These are phyloP conservation scores for Gnomoniopsis sp. DNA, from an alignment of 2,329 filamentous ascomycete genomes.

Conservation along the genomic window DNA sequence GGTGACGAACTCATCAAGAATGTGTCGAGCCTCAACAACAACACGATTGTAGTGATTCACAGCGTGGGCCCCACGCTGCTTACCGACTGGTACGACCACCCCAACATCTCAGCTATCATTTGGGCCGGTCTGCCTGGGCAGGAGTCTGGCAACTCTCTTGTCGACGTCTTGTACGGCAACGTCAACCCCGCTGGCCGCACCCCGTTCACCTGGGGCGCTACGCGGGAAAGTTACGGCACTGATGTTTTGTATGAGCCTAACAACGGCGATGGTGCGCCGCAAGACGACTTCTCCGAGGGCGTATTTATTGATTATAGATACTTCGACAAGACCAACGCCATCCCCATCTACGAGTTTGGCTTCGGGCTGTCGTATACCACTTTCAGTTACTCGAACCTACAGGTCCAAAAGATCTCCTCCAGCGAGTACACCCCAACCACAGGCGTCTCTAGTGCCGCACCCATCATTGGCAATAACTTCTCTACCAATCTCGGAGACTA, in stretches of 20 bases:
- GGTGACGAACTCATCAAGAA: constrained; percentile 80
- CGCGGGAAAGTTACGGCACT: constrained; percentile 64
- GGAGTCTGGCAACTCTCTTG: constrained; percentile 75
- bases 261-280: constrained; percentile 63
- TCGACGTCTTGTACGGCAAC: constrained; percentile 79
- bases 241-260: constrained; percentile 67
- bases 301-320: constrained; percentile 78
- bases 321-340: constrained; percentile 64
- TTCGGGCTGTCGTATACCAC: constrained; percentile 78
- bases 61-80: constrained; percentile 77
- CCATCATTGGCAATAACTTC: constrained; percentile 60
- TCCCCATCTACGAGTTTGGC: constrained; percentile 77
- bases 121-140: constrained; percentile 82
- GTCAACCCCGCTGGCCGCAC: constrained; percentile 74
- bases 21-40: constrained; percentile 73
- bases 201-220: constrained; percentile 75
- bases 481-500: constrained; percentile 64
- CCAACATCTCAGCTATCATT: constrained; percentile 79
- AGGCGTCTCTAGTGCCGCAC: constrained; percentile 61
- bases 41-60: constrained; percentile 91
- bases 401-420: constrained; percentile 48
- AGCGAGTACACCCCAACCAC: constrained; percentile 55
- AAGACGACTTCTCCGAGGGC: constrained; percentile 72
- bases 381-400: constrained; percentile 70
- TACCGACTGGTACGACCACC: constrained; percentile 68